Percentiles rank a stretch among this genome's conserved stretches.
Conservation (phyloP, 805 yeast genomes). For the Kazachstania psychrophila region DNA sequence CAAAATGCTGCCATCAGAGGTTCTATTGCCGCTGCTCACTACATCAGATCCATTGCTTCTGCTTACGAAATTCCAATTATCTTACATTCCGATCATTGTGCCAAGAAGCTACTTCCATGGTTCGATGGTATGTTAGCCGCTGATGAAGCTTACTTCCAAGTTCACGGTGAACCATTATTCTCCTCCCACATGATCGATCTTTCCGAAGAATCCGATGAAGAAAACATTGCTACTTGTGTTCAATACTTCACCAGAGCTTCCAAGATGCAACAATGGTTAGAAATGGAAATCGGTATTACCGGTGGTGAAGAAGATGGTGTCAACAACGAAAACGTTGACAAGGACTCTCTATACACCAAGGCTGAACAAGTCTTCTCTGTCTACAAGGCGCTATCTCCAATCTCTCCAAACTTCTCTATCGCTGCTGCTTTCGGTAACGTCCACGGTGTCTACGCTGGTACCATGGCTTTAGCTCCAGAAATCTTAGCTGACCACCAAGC, state of each 20-base stretch:
- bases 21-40: constrained; percentile 95
- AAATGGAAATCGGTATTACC: constrained; percentile 99
- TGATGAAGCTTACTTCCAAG: constrained; percentile 84
- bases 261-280: constrained; percentile 93
- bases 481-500: constrained; percentile 93
- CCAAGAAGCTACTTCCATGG: constrained; percentile 96
- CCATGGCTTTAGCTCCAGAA: constrained; percentile 85
- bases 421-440: constrained; percentile 99
- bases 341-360: constrained; percentile 82
- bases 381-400: constrained; percentile 78
- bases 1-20: constrained; percentile 94
- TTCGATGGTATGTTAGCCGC: constrained; percentile 96
- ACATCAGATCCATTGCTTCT: constrained; percentile 94
- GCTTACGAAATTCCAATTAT: constrained; percentile 93
- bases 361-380: constrained; percentile 93
- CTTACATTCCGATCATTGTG: constrained; percentile 98
- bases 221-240: constrained; percentile 88
- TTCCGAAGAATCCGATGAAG: constrained; percentile 93
- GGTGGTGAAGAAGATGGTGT: constrained; percentile 99
- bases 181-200: constrained; percentile 98
- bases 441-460: constrained; percentile 99
- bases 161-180: constrained; percentile 89
- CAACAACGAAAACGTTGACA: constrained; percentile 88
- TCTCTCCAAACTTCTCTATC: constrained; percentile 96
- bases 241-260: constrained; percentile 91